phyloP scores from a whole-genome alignment of 2,329 filamentous ascomycete genomes.

The Coleophoma cylindrospora region DNA sequence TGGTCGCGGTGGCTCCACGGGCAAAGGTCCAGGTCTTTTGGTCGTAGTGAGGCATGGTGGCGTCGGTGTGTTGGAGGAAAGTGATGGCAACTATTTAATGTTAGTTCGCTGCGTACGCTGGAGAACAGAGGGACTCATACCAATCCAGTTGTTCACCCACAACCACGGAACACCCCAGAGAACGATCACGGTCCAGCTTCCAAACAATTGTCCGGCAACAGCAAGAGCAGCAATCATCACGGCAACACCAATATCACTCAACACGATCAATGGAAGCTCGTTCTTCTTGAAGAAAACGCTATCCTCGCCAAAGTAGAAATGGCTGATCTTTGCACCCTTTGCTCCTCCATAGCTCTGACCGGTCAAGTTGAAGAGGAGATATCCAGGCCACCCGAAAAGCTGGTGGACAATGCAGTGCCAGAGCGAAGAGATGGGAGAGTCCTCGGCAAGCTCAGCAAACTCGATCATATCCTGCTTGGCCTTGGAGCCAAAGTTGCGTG shows the following conservation, averaged over 20 bases:
- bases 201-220: conserved; percentile 45
- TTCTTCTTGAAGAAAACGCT: conserved; percentile 54
- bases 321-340: conserved; percentile 20
- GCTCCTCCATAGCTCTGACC: conserved; percentile 25
- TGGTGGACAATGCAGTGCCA: conserved; percentile 55
- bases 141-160: conserved; percentile 68
- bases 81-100: conserved; percentile 59
- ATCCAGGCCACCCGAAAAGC: conserved; percentile 59
- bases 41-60: conserved; percentile 50
- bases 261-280: conserved; percentile 49
- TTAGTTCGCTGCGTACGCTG: neutral
- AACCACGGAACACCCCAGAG: conserved; percentile 62
- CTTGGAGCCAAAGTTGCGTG: conserved; percentile 21
- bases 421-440: conserved; percentile 53
- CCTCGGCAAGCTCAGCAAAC: conserved; percentile 52
- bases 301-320: conserved; percentile 56
- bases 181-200: conserved; percentile 49
- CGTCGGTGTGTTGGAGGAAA: conserved; percentile 68
- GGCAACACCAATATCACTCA: conserved; percentile 56
- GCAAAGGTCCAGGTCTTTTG: conserved; percentile 56
- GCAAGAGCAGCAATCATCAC: conserved; percentile 47
- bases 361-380: conserved; percentile 52
- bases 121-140: conserved; percentile 32
- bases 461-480: conserved; percentile 29
- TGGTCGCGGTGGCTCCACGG: conserved; percentile 55